Conservation (phyloP, 2,329 filamentous ascomycete genomes). For the Aotearoamyces nothofagi region DNA sequence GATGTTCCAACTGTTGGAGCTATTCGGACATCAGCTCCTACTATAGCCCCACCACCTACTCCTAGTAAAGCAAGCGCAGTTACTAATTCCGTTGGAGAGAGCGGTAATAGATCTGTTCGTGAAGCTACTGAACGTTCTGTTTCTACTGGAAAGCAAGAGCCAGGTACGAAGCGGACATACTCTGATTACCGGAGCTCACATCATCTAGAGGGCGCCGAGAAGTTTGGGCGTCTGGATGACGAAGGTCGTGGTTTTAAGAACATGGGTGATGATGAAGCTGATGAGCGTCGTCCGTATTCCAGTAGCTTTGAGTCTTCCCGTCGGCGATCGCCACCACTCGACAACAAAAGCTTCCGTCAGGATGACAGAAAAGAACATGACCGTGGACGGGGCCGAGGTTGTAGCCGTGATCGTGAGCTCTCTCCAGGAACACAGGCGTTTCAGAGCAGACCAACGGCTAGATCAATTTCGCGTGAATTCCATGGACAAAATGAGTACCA, state of each 20-base stretch:
- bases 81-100: not conserved
- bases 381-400: conserved; percentile 6
- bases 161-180: conserved; percentile 13
- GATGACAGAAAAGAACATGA: conserved; percentile 11
- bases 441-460: conserved; percentile 10
- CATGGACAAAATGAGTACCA: conserved; percentile 4
- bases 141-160: conserved; percentile 1
- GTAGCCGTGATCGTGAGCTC: conserved; percentile 12
- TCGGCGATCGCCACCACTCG: conserved; percentile 3
- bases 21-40: conserved; percentile 2
- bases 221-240: conserved; percentile 13
- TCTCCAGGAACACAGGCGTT: conserved; percentile 12
- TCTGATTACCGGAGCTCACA: conserved; percentile 11
- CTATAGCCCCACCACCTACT: conserved; percentile 13
- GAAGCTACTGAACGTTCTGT: conserved; percentile 6
- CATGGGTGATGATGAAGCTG: conserved; percentile 10
- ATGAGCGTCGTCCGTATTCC: conserved; percentile 10
- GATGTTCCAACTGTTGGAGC: conserved; percentile 5
- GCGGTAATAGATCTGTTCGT: not conserved
- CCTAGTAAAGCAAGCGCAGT: conserved; percentile 4
- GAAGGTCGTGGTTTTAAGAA: conserved; percentile 4
- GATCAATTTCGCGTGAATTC: conserved; percentile 8
- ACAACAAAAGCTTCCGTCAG: conserved; percentile 7
- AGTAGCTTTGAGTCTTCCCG: conserved; percentile 8
- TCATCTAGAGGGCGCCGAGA: conserved; percentile 7